Conservation (phyloP, 768 basidiomycete genomes). For the Termitomyces sp. region DNA sequence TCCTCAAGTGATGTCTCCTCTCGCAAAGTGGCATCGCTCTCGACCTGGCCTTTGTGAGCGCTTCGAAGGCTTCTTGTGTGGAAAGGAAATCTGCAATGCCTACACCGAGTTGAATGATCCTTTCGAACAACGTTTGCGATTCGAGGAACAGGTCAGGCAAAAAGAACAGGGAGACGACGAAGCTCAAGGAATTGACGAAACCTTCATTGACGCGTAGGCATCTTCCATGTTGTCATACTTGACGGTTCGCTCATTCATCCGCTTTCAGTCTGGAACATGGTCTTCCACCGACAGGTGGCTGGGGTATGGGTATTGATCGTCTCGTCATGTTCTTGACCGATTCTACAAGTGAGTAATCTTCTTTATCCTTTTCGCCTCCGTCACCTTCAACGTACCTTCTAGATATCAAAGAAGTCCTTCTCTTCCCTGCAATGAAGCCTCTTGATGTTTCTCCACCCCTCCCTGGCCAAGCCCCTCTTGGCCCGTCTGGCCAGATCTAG, state of each 20-base stretch:
- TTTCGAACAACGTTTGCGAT: slow-evolving; percentile 90
- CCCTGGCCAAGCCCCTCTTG: slow-evolving; percentile 14
- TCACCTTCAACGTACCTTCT: slow-evolving; percentile 1
- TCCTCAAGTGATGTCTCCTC: slow-evolving; percentile 99
- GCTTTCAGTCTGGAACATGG: slow-evolving; percentile 83
- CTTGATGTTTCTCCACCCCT: slow-evolving; percentile 37
- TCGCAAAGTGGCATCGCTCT: slow-evolving; percentile 98
- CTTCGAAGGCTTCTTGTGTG: slow-evolving; percentile 97
- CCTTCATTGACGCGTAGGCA: slow-evolving; percentile 88
- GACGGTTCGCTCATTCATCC: slow-evolving; percentile 3
- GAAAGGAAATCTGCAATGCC: slow-evolving; percentile 97
- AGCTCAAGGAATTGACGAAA: slow-evolving; percentile 95
- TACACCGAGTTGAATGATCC: slow-evolving; percentile 99
- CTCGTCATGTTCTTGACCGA: slow-evolving; percentile 99
- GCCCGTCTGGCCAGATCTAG: slow-evolving; percentile 28
- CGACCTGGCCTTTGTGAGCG: slow-evolving; percentile 96
- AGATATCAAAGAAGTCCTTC: slow-evolving; percentile 96
- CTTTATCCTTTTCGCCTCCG: background rate
- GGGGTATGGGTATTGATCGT: slow-evolving; percentile 94
- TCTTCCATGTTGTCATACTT: background rate
- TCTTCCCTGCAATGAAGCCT: slow-evolving; percentile 98
- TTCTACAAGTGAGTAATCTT: slow-evolving; percentile 65
- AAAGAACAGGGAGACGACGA: slow-evolving; percentile 98
- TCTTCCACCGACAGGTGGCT: slow-evolving; percentile 95
- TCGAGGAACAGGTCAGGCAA: slow-evolving; percentile 91